Conservation (phyloP, 2,329 filamentous ascomycete species). For the Phaeomoniella chlamydospora region DNA sequence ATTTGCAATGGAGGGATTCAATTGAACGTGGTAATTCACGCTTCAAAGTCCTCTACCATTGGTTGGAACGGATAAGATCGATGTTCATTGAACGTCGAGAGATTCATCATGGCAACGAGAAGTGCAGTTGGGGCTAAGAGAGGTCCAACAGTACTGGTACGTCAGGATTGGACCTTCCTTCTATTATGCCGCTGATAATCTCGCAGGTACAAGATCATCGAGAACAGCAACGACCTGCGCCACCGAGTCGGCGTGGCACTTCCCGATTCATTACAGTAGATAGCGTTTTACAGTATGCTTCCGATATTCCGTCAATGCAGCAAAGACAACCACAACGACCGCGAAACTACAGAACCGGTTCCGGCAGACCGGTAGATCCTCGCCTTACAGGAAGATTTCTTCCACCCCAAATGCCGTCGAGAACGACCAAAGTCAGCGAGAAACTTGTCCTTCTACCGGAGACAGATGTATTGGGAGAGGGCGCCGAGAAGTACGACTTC, state of each 20-base stretch:
- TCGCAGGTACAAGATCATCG: constrained; percentile 5
- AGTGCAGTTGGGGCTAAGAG: constrained; percentile 27
- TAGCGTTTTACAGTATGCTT: constrained; percentile 85
- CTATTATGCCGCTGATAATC: too few relatives aligned
- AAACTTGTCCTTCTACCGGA: constrained; percentile 93
- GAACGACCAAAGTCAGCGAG: constrained; percentile 88
- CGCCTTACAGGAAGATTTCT: constrained; percentile 42
- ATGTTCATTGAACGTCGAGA: too few relatives aligned
- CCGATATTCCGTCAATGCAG: constrained; percentile 89
- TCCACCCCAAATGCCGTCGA: constrained; percentile 55
- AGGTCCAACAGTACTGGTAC: constrained; percentile 47
- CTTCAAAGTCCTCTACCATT: too few relatives aligned
- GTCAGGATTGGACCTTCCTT: too few relatives aligned
- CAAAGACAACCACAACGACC: constrained; percentile 51
- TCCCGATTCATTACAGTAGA: constrained; percentile 80
- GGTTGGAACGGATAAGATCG: too few relatives aligned
- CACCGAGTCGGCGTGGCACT: constrained; percentile 21
- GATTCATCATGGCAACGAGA: constrained; percentile 5
- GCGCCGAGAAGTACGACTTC: constrained; percentile 44
- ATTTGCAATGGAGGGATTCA: too few relatives aligned
- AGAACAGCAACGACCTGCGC: constrained; percentile 12
- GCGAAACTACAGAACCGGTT: constrained; percentile 24
- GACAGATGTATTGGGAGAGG: constrained; percentile 40
- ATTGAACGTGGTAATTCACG: too few relatives aligned
- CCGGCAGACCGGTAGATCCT: constrained; percentile 30